phyloP scores from a whole-genome alignment of 306 rosid genomes.

The Vigna angularis region DNA sequence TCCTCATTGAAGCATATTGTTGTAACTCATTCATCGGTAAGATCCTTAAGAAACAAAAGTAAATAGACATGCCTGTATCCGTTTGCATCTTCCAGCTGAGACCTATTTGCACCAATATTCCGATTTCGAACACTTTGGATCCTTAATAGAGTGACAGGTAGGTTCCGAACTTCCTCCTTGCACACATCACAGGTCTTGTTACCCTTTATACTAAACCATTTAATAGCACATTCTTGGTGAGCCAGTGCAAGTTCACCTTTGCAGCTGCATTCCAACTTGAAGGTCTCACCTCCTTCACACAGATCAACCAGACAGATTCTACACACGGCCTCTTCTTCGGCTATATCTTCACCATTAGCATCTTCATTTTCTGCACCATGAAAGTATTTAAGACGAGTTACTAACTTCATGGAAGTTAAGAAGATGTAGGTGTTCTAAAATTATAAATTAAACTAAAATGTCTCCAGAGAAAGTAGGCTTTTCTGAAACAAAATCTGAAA shows the following conservation, averaged over 20 bases:
- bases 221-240: slow-evolving; percentile 93
- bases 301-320: slow-evolving; percentile 89
- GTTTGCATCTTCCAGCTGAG: slow-evolving; percentile 59
- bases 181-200: slow-evolving; percentile 94
- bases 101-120: slow-evolving; percentile 58
- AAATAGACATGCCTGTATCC: slow-evolving; percentile 70
- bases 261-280: slow-evolving; percentile 99
- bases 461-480: neutral
- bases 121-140: slow-evolving; percentile 75
- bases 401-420: slow-evolving; percentile 16
- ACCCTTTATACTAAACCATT: slow-evolving; percentile 98
- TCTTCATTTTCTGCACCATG: slow-evolving; percentile 64
- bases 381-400: slow-evolving; percentile 25
- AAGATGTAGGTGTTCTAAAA: neutral
- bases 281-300: slow-evolving; percentile 98
- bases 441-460: slow-evolving; percentile 12
- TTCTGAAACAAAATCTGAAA: neutral
- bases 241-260: slow-evolving; percentile 99
- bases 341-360: slow-evolving; percentile 85
- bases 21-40: slow-evolving; percentile 17
- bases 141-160: slow-evolving; percentile 87
- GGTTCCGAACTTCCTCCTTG: slow-evolving; percentile 86
- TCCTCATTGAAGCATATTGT: slow-evolving; percentile 9
- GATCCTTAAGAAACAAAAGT: slow-evolving; percentile 19
- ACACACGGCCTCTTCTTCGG: slow-evolving; percentile 97